Evolutionary conservation across 2,329 filamentous ascomycete species (phyloP), one percentile per base, ranked within the genome.

Genomic region (Byssoonygena ceratinophila): DNA sequence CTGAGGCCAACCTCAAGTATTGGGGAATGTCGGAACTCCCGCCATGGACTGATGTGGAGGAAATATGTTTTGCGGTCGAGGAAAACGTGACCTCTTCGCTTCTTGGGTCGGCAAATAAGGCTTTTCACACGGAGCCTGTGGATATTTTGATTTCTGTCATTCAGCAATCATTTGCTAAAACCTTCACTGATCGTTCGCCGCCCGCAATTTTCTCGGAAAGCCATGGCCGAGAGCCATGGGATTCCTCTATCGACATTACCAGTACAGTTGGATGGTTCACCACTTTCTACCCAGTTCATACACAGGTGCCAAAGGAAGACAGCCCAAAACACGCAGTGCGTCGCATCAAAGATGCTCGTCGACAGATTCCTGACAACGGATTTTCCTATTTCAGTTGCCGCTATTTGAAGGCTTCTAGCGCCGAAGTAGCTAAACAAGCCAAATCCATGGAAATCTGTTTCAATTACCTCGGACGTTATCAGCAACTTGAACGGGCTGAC

Each of bases 181-280:
- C 65, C 0, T 76, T 76, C 53, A 60, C 63, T 0, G 69, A 73
- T 39, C 64, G 74, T 23, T 58, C 62, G 3, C 57, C 66, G 1
- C 68, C 73, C 0, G 69, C 70, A 0, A 64, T 76, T 14, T 74
- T 72, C 58, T 75, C 73, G 41, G 74, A 76, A 60, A 71, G 72
- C 0, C 73, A 76, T 52, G 74, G 73, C 5, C 68, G 74, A 18
- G 72, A 75, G 57, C 57, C 70, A 0, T 74, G 71, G 63, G 65
- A 71, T 53, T 31, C 64, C 1, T 64, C 60, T 16, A 65, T 75
- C 46, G 73, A 76, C 44, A 63, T 75, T 1, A 72, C 72, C 0
- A 60, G 68, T 22, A 75, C 73, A 0, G 66, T 75, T 6, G 74
- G 74, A 5, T 76, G 74, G 74, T 76, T 75, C 51, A 75, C 73